Evolutionary conservation across 345 rosid genomes (phyloP), one percentile per base, ranked within the genome.

Genomic region (Anastatica hierochuntica): DNA sequence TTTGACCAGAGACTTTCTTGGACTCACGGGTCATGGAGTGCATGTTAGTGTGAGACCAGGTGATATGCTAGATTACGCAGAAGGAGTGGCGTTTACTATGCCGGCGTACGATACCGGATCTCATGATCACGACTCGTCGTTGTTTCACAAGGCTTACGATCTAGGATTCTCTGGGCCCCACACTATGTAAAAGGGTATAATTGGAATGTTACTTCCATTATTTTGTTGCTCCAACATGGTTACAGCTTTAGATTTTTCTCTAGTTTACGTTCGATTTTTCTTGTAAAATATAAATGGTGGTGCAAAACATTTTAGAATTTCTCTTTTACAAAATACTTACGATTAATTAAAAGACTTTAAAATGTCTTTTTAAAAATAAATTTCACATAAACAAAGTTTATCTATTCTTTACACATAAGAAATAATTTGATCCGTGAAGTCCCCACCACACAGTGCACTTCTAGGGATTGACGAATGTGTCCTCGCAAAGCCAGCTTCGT

Each of bases 1-100:
- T 50, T 61, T 82, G 67, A 85, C 95, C 14, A 80, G 88, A 68
- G 95, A 85, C 72, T 85, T 82, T 63, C 81, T 85, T 52, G 88
- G 95, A 21, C 71, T 85, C 60, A 68, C 79, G 9, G 77, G 71
- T 36, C 76, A 56, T 19, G 62, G 50, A 14, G 74, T 20, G 49
- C 74, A 78, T 46, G 66, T 73, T 62, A 63, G 77, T 73, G 52
- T 80, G 48, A 74, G 61, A 44, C 27, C 67, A 15, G 64, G 70
- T 48, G 77, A 72, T 19, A 60, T 72, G 74, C 76, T 82, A 53
- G 49, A 66, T 15, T 85, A 58, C 62, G 60, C 80, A 1, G 71
- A 77, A 17, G 75, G 80, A 11, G 54, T 74, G 54, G 70, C 77
- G 69, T 68, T 78, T 63, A 81, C 77, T 58, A 13, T 74, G 59